Evolutionary conservation across 2,329 filamentous ascomycete genomes (phyloP).

Genomic region (Raffaelea arxii): DNA sequence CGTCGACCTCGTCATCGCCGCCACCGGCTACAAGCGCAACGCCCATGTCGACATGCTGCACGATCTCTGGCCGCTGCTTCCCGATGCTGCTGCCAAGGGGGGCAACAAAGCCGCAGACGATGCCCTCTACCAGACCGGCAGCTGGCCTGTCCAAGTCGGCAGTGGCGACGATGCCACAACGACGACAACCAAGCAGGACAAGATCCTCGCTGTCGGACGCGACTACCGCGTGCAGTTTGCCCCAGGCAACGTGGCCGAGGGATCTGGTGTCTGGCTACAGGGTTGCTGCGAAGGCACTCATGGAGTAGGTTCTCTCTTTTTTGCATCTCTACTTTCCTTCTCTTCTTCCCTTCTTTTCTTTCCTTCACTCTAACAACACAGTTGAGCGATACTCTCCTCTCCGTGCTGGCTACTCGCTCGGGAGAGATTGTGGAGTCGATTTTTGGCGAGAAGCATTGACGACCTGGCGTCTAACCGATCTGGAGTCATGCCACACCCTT

Average conservation of each 20-base stretch:
- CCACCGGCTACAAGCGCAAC: slow-evolving; percentile 75
- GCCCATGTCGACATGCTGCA: slow-evolving; percentile 70
- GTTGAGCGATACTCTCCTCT: slow-evolving; percentile 74
- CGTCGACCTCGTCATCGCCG: slow-evolving; percentile 74
- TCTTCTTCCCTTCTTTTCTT: background rate
- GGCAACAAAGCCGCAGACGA: slow-evolving; percentile 6
- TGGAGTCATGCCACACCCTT: too few relatives aligned
- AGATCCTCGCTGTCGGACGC: slow-evolving; percentile 58
- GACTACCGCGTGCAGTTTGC: slow-evolving; percentile 73
- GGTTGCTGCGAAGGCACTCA: slow-evolving; percentile 91
- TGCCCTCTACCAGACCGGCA: slow-evolving; percentile 10
- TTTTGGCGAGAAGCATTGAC: slow-evolving; percentile 37
- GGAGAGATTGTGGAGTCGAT: slow-evolving; percentile 71
- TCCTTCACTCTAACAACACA: slow-evolving; percentile 20
- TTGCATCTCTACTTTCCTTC: background rate
- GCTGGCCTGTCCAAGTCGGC: slow-evolving; percentile 12
- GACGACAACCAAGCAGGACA: slow-evolving; percentile 14
- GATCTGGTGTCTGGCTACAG: slow-evolving; percentile 82
- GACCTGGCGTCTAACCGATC: background rate
- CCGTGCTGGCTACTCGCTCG: slow-evolving; percentile 64
- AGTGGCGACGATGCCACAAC: slow-evolving; percentile 1
- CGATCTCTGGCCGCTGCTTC: slow-evolving; percentile 55
- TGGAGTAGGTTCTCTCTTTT: slow-evolving; percentile 53
- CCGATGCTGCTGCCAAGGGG: slow-evolving; percentile 23
- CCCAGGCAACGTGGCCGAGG: slow-evolving; percentile 54